A percentile compares a stretch with the other conserved stretches of the same genome.
Conservation (phyloP, 805 yeast genomes). For the Nakazawaea molendinolei region DNA sequence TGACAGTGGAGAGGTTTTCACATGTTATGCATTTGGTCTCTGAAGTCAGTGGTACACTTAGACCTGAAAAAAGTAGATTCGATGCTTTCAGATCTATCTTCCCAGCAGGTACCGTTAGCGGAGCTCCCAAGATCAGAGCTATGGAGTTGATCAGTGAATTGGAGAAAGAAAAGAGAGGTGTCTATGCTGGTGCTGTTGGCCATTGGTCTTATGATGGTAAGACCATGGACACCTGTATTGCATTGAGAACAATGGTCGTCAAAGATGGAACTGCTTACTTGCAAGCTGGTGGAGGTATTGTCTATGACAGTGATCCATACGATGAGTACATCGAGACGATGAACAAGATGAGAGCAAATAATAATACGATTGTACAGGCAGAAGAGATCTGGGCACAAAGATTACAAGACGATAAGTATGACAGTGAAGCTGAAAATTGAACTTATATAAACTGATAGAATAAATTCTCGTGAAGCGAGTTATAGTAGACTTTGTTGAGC, state of each 20-base stretch:
- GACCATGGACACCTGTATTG: slow-evolving; percentile 96
- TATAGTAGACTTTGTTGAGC: no score
- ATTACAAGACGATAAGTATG: slow-evolving; percentile 19
- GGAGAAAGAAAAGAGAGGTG: slow-evolving; percentile 90
- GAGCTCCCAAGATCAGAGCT: slow-evolving; percentile 96
- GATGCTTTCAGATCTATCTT: slow-evolving; percentile 97
- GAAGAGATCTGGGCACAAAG: slow-evolving; percentile 68
- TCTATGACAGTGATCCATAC: slow-evolving; percentile 86
- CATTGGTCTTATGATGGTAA: slow-evolving; percentile 95
- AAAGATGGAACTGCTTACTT: slow-evolving; percentile 86
- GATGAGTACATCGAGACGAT: slow-evolving; percentile 95
- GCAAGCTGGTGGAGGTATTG: slow-evolving; percentile 99
- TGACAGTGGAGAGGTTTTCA: slow-evolving; percentile 87
- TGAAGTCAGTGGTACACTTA: slow-evolving; percentile 86
- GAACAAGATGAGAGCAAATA: slow-evolving; percentile 95
- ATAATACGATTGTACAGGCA: slow-evolving; percentile 85
- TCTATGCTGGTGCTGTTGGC: slow-evolving; percentile 98
- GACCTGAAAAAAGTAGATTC: slow-evolving; percentile 80
- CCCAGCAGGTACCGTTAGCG: slow-evolving; percentile 99
- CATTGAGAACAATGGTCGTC: slow-evolving; percentile 92
- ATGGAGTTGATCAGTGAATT: slow-evolving; percentile 91
- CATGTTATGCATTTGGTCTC: slow-evolving; percentile 97
- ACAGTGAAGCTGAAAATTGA: no score
- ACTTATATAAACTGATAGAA: no score
- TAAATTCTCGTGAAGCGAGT: no score